Conservation (phyloP, 2,329 filamentous ascomycete genomes). For the Conoideocrella luteorostrata region DNA sequence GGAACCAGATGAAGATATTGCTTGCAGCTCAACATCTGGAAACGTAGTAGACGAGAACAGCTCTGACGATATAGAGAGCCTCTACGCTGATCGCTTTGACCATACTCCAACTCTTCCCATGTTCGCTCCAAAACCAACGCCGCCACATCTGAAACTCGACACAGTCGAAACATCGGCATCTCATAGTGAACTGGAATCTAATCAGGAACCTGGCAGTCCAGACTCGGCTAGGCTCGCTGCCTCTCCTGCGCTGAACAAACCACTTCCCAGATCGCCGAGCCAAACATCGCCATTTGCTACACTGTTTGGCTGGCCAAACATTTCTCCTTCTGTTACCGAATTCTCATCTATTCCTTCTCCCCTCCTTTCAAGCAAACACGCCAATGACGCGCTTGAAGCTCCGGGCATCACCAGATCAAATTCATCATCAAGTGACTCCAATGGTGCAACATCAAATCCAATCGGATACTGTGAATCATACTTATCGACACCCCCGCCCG, state of each 20-base stretch:
- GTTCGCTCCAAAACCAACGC: slow-evolving; percentile 42
- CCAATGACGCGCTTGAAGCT: slow-evolving; percentile 24
- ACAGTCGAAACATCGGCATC: slow-evolving; percentile 28
- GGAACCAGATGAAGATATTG: slow-evolving; percentile 15
- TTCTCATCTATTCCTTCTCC: slow-evolving; percentile 50
- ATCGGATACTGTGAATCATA: slow-evolving; percentile 46
- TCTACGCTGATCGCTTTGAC: slow-evolving; percentile 30
- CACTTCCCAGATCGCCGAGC: slow-evolving; percentile 47
- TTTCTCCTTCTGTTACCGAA: slow-evolving; percentile 41
- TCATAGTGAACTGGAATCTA: slow-evolving; percentile 19
- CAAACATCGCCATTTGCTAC: slow-evolving; percentile 41
- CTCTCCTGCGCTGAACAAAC: slow-evolving; percentile 44
- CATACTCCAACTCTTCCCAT: slow-evolving; percentile 39
- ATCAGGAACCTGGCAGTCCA: slow-evolving; percentile 19
- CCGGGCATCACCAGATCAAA: slow-evolving; percentile 2
- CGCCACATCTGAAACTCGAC: slow-evolving; percentile 47
- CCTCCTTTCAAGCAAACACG: slow-evolving; percentile 35
- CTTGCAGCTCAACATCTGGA: slow-evolving; percentile 19
- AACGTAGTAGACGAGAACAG: slow-evolving; percentile 19
- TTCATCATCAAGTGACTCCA: slow-evolving; percentile 23
- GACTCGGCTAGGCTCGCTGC: slow-evolving; percentile 19
- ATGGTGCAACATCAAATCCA: slow-evolving; percentile 35
- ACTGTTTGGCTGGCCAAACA: slow-evolving; percentile 47
- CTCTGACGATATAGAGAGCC: slow-evolving; percentile 20
- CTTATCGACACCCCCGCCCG: slow-evolving; percentile 41